Percentiles rank a stretch among this genome's conserved stretches.
phyloP scores from a whole-genome alignment of 495 filamentous ascomycete genomes.

The Podospora tetraspora region DNA sequence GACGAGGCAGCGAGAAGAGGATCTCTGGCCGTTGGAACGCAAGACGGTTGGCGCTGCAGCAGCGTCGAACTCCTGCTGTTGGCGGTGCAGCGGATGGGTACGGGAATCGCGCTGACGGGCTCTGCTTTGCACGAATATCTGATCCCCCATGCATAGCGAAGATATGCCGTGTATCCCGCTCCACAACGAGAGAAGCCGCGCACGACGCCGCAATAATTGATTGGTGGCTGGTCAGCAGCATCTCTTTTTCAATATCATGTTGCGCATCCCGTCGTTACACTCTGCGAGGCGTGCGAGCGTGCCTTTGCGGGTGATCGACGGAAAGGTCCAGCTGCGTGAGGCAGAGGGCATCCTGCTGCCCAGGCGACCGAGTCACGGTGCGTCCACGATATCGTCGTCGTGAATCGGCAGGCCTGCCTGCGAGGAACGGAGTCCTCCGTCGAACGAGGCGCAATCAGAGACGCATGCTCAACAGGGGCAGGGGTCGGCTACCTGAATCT shows the following conservation, averaged over 20 bases:
- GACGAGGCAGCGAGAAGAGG: background rate
- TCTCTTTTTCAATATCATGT: background rate
- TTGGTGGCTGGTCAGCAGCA: background rate
- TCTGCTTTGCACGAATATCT: background rate
- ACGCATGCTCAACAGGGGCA: background rate
- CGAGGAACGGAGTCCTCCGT: background rate
- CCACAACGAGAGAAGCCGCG: background rate
- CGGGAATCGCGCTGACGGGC: background rate
- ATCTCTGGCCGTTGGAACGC: background rate
- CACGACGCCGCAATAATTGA: background rate
- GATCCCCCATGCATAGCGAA: background rate
- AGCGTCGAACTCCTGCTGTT: too few species aligned
- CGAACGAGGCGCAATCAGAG: background rate
- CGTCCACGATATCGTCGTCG: background rate
- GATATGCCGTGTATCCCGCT: background rate
- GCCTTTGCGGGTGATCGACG: background rate
- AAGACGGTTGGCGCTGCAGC: background rate
- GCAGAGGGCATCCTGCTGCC: background rate
- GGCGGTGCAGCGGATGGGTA: background rate
- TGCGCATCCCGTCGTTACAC: background rate
- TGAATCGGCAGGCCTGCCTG: background rate
- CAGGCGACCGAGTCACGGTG: background rate
- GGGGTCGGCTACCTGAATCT: background rate
- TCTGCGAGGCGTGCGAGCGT: background rate
- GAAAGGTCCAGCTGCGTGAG: background rate